Evolutionary conservation across 2,329 filamentous ascomycete species (phyloP).

Genomic region (Didymellaceae sp.): DNA sequence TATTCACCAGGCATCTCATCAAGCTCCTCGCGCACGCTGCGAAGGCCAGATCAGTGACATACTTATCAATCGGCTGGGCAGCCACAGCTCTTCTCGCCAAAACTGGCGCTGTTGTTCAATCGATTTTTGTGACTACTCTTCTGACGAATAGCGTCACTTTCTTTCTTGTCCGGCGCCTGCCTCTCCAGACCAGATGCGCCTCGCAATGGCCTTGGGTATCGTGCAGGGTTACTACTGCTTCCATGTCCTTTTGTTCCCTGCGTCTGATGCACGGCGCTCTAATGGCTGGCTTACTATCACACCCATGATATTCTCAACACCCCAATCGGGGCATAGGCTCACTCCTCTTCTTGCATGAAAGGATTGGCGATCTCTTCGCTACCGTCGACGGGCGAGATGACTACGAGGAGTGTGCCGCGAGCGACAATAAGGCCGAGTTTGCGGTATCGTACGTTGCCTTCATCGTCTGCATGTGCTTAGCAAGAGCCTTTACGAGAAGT

Average conservation of each 20-base stretch:
- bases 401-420: constrained; percentile 87
- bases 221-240: constrained; percentile 10
- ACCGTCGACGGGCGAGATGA: constrained; percentile 91
- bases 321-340: constrained; percentile 4
- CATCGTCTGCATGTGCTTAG: constrained; percentile 71
- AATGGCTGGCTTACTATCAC: not conserved
- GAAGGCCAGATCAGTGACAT: too few relatives aligned
- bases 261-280: not conserved
- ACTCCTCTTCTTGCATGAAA: constrained; percentile 72
- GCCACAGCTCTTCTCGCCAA: too few relatives aligned
- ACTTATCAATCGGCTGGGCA: too few relatives aligned
- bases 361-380: constrained; percentile 97
- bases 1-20: too few relatives aligned
- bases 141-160: not conserved
- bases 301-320: not conserved
- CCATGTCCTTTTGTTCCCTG: not conserved
- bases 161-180: not conserved
- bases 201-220: constrained; percentile 13
- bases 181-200: not conserved
- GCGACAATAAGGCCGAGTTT: constrained; percentile 85
- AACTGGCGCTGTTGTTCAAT: not conserved
- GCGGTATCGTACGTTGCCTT: constrained; percentile 84
- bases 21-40: too few relatives aligned
- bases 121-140: constrained; percentile 4
- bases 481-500: too few relatives aligned